These are phyloP conservation scores for Fraxinus quadrangulata DNA, from an alignment of 257 asterid genomes.

Conservation along the genomic window DNA sequence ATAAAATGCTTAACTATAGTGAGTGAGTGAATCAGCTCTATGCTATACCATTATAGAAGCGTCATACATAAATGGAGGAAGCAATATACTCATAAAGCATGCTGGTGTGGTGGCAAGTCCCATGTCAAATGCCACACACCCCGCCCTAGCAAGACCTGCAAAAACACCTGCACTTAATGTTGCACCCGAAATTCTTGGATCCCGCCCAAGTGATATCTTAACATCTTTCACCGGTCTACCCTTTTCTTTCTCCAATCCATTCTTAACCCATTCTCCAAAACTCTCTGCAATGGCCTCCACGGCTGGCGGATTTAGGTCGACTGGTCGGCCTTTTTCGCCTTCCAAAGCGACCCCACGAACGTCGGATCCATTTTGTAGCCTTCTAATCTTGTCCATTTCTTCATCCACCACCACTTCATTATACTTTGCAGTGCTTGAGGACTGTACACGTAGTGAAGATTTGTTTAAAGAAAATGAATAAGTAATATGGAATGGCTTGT, in stretches of 20 bases:
- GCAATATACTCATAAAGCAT: constrained; percentile 92
- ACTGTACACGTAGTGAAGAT: constrained; percentile 27
- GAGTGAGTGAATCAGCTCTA: not conserved
- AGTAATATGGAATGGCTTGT: constrained; percentile 34
- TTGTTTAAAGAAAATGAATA: constrained; percentile 31
- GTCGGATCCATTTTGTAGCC: constrained; percentile 90
- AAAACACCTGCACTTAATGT: constrained; percentile 66
- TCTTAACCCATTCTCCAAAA: constrained; percentile 85
- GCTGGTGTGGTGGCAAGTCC: constrained; percentile 98
- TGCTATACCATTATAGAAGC: constrained; percentile 81
- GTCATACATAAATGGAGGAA: constrained; percentile 61
- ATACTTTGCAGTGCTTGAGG: constrained; percentile 43
- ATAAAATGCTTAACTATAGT: not conserved
- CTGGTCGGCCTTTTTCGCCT: constrained; percentile 77
- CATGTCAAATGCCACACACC: constrained; percentile 74
- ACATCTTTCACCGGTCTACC: constrained; percentile 31
- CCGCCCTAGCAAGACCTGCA: constrained; percentile 72
- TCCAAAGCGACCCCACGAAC: constrained; percentile 88
- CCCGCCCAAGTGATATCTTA: constrained; percentile 74
- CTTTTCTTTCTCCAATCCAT: constrained; percentile 31
- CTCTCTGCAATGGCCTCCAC: constrained; percentile 91
- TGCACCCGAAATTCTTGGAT: constrained; percentile 80
- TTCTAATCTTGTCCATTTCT: constrained; percentile 71
- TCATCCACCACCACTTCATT: constrained; percentile 64
- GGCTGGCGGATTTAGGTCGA: constrained; percentile 78